phyloP scores from a whole-genome alignment of 1,139 yeast genomes.

The Yamadazyma triangularis region DNA sequence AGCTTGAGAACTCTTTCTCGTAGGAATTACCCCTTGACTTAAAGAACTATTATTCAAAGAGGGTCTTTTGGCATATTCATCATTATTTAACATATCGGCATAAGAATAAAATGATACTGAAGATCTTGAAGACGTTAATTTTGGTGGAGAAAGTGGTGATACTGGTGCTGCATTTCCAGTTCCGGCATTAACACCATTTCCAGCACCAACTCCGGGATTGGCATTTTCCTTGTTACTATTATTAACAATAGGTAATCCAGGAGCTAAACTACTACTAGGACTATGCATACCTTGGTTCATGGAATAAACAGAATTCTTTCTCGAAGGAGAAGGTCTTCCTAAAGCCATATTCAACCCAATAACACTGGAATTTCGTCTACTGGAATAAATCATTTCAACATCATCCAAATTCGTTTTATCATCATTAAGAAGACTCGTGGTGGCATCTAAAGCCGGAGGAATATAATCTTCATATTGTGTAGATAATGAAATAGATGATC shows the following conservation, averaged over 20 bases:
- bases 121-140: conserved; percentile 39
- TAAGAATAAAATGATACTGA: conserved; percentile 68
- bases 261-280: no score
- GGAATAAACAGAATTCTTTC: conserved; percentile 38
- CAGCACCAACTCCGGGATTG: no score
- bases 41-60: conserved; percentile 32
- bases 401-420: conserved; percentile 56
- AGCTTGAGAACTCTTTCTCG: conserved; percentile 13
- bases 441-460: conserved; percentile 81
- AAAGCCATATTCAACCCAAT: conserved; percentile 58
- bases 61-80: conserved; percentile 59
- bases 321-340: conserved; percentile 42
- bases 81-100: conserved; percentile 72
- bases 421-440: conserved; percentile 60
- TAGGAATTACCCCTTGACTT: conserved; percentile 28
- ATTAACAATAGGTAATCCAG: neutral
- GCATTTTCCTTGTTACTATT: no score
- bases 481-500: conserved; percentile 23
- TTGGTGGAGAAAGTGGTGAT: conserved; percentile 36
- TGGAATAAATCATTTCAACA: conserved; percentile 63
- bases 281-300: no score
- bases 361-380: conserved; percentile 56
- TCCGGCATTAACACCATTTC: no score
- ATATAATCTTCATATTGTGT: conserved; percentile 56
- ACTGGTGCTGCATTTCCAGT: conserved; percentile 5